Evolutionary conservation across 2,329 filamentous ascomycete species (phyloP), one percentile per base, ranked within the genome.

Genomic region (Aspergillus sp.): DNA sequence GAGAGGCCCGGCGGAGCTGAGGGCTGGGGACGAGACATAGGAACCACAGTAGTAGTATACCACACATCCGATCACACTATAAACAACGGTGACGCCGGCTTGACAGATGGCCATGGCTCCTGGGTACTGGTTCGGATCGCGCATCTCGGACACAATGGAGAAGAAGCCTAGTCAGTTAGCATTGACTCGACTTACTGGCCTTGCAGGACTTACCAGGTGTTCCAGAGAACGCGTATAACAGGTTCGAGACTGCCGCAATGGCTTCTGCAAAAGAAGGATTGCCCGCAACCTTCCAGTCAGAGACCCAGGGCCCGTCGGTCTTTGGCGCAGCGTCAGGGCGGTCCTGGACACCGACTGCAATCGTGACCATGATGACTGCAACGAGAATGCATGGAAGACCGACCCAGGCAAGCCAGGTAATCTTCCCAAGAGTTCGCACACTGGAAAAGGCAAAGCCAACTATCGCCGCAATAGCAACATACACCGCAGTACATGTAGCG

Each of bases 1-100:
- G 0, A 65, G 42, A 0, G 34, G 8, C 0, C 78, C 78, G 1
- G 78, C 78, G 22, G 75, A 78, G 1, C 77, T 78, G 2, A 81
- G 70, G 0, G 77, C 76, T 0, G 78, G 79, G 0, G 76, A 78
- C 0, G 77, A 71, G 9, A 81, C 73, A 46, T 70, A 76, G 0
- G 70, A 73, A 1, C 79, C 78, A 55, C 75, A 78, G 61, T 67
- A 80, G 60, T 72, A 73, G 67, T 80, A 80, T 1, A 80, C 72
- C 0, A 79, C 70, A 4, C 67, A 57, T 7, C 70, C 70, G 34
- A 76, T 68, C 6, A 67, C 60, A 7, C 69, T 58, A 30, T 77
- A 75, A 2, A 70, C 49, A 8, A 65, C 58, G 1, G 65, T 70
- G 12, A 78, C 68, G 13, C 62, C 49, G 19, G 70, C 37, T 44